These are phyloP conservation scores for Exutisphaerella laricina DNA, from an alignment of 2,329 filamentous ascomycete genomes.

Conservation along the genomic window DNA sequence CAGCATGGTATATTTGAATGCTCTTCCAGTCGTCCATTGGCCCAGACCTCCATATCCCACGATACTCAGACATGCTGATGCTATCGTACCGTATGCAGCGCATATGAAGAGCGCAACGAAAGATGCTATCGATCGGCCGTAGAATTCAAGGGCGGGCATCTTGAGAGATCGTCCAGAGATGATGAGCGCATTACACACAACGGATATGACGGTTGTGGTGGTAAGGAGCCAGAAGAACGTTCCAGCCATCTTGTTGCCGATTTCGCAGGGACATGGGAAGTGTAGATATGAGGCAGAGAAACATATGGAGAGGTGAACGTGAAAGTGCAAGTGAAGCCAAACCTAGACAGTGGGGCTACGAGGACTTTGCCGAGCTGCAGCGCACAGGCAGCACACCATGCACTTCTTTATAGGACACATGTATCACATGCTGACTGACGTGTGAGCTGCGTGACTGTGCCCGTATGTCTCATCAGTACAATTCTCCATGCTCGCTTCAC, in stretches of 20 bases:
- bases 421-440: conserved; percentile 2
- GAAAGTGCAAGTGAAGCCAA: too few species aligned
- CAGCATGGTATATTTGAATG: conserved; percentile 75
- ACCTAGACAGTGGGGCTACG: too few species aligned
- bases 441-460: conserved; percentile 1
- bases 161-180: conserved; percentile 29
- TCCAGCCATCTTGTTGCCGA: conserved; percentile 16
- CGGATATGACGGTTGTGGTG: conserved; percentile 25
- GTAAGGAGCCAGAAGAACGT: conserved; percentile 28
- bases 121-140: conserved; percentile 54
- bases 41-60: conserved; percentile 67
- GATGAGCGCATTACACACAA: conserved; percentile 34
- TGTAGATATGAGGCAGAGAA: neutral
- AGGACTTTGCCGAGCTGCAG: conserved; percentile 9
- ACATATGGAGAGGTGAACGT: neutral
- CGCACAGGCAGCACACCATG: neutral
- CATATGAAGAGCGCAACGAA: conserved; percentile 37
- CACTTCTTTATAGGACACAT: neutral
- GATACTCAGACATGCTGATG: conserved; percentile 64
- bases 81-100: conserved; percentile 68
- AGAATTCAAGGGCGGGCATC: conserved; percentile 50
- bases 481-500: neutral
- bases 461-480: neutral
- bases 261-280: neutral
- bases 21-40: conserved; percentile 77